Base-by-base conservation (phyloP, 108 stramenopile genomes). In the Nitzschia palea region DNA sequence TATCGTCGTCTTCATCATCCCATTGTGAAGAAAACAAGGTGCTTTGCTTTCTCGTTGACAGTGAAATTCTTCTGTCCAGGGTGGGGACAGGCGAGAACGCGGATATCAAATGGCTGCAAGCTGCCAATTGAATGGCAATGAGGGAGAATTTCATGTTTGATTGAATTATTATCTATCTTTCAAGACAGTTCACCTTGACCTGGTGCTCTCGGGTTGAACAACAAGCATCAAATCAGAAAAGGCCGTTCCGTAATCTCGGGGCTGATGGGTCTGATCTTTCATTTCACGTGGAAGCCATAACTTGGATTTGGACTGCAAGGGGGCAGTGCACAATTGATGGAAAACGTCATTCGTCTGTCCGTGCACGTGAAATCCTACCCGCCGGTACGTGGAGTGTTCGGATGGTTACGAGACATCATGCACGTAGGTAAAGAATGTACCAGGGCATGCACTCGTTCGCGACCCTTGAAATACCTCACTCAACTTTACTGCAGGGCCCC, bases 1-100 rank as follows among this genome's bases (percentile, higher is more conserved):
- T 22, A 23, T 69, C 59, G n/a, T 70, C 69, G 14, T 78, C 71
- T 2, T 70, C 62, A 0, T 72, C 59, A 35, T 78, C 77, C 71
- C 71, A 73, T 33, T 73, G 71, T 9, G 66, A 67, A 18, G 71
- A 73, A 54, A 62, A 71, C 3, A 62, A 5, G 25, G 42, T 18
- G 35, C 47, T 69, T 23, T 33, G 29, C 10, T 23, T 50, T 42
- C 22, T 56, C 18, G 37, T 44, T 31, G 37, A 40, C 17, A 30
- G 0, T 36, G 27, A 26, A 48, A 48, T 31, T 58, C 17, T 17
- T 31, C 15, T 57, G 14, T 27, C 17, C 5, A 17, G 29, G 12
- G 15, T 14, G 0, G 36, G 32, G 8, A 28, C 14, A n/a, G 65
- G 65, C 0, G 65, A 66, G 20, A 66, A 66, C 8, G 25, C 62